Evolutionary conservation across 805 yeast species (phyloP).

Genomic region (Starmerella roubikii): DNA sequence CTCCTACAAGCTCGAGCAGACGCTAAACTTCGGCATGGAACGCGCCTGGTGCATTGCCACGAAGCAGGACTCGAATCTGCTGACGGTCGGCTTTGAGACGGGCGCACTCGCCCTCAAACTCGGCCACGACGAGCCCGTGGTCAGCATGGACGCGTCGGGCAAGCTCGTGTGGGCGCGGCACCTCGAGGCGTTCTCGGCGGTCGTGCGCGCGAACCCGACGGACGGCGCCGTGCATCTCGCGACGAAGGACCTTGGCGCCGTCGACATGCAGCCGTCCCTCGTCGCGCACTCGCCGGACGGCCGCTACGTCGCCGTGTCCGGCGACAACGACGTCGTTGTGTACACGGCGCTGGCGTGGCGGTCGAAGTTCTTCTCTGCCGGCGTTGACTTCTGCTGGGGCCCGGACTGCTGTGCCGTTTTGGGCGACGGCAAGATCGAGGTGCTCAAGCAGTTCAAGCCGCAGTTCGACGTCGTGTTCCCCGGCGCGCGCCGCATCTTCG

Average conservation of each 20-base stretch:
- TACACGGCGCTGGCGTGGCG: constrained; percentile 98
- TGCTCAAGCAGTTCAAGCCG: constrained; percentile 71
- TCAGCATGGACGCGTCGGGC: constrained; percentile 87
- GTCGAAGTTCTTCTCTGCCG: constrained; percentile 82
- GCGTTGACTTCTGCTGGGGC: constrained; percentile 89
- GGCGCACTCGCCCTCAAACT: constrained; percentile 80
- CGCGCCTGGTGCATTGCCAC: constrained; percentile 92
- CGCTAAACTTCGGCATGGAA: constrained; percentile 81
- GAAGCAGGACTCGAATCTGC: constrained; percentile 56
- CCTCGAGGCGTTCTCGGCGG: constrained; percentile 74
- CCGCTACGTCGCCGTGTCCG: constrained; percentile 88
- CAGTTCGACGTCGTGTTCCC: constrained; percentile 42
- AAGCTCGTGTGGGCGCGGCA: constrained; percentile 84
- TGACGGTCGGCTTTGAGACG: constrained; percentile 89
- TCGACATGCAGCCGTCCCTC: constrained; percentile 82
- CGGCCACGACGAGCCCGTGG: constrained; percentile 88
- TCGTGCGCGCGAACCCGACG: constrained; percentile 40
- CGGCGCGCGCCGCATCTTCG: constrained; percentile 64
- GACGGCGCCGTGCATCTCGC: constrained; percentile 41
- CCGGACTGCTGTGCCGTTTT: constrained; percentile 78
- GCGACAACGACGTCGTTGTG: constrained; percentile 94
- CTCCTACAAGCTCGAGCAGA: constrained; percentile 85
- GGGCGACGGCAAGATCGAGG: constrained; percentile 46
- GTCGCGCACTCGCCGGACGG: constrained; percentile 93
- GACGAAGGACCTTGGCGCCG: constrained; percentile 84